A percentile compares a stretch with the other conserved stretches of the same genome.
These are phyloP conservation scores for Turritis glabra DNA, from an alignment of 345 rosid genomes.

Conservation along the genomic window DNA sequence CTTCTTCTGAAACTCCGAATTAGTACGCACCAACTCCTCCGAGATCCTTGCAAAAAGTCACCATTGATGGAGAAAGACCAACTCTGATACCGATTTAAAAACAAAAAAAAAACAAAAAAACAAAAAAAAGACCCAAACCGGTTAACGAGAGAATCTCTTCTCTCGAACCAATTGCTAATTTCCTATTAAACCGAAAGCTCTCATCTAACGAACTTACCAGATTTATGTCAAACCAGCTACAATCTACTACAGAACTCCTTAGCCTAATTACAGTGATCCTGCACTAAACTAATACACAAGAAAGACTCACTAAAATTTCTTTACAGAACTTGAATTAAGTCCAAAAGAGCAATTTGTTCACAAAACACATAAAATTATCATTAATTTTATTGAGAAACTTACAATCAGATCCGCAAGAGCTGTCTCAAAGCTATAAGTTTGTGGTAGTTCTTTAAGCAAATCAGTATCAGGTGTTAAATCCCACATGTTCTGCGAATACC, in stretches of 20 bases:
- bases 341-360: neutral
- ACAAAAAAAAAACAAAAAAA: too few species aligned
- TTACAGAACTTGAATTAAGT: neutral
- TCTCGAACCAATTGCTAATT: neutral
- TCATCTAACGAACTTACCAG: neutral
- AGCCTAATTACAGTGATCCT: neutral
- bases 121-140: neutral
- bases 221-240: neutral
- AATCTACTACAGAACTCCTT: neutral
- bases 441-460: slow-evolving; percentile 55
- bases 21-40: neutral
- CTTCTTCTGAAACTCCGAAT: neutral
- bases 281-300: neutral
- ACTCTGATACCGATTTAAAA: neutral
- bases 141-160: neutral
- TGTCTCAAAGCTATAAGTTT: slow-evolving; percentile 62
- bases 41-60: neutral
- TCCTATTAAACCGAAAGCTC: neutral
- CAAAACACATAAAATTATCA: neutral
- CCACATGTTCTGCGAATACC: slow-evolving; percentile 63
- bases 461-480: slow-evolving; percentile 74
- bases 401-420: slow-evolving; percentile 74
- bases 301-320: neutral
- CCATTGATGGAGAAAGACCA: neutral
- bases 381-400: slow-evolving; percentile 23